A percentile compares a stretch with the other conserved stretches of the same genome.
Evolutionary conservation across 108 stramenopile genomes (phyloP).

Genomic region (Cyclotella sp.): DNA sequence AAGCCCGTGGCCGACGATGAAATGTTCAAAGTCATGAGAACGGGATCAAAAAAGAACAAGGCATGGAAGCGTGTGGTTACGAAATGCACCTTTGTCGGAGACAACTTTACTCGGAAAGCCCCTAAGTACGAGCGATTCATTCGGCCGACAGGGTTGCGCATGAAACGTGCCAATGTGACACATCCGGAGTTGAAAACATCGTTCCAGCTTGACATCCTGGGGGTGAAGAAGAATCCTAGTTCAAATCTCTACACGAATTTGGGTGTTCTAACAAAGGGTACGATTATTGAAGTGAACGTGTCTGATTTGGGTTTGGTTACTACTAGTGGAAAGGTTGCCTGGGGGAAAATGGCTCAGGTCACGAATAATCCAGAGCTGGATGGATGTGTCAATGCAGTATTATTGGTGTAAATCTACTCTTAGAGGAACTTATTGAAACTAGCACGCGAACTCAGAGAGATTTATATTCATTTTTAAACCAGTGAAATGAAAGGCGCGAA

Average conservation of each 20-base stretch:
- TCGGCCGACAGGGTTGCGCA: slow-evolving; percentile 95
- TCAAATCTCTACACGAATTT: slow-evolving; percentile 92
- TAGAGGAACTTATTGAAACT: too few species aligned
- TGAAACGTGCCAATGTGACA: slow-evolving; percentile 99
- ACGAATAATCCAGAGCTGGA: slow-evolving; percentile 98
- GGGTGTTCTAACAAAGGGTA: slow-evolving; percentile 99
- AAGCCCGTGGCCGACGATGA: slow-evolving; percentile 99
- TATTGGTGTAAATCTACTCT: slow-evolving; percentile 71
- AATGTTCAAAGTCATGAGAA: slow-evolving; percentile 96
- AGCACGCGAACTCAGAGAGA: too few species aligned
- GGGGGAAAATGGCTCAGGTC: slow-evolving; percentile 99
- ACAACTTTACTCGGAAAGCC: slow-evolving; percentile 97
- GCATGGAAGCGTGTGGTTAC: slow-evolving; percentile 99
- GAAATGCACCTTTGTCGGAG: slow-evolving; percentile 98
- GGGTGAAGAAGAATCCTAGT: slow-evolving; percentile 99
- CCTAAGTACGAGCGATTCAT: slow-evolving; percentile 99
- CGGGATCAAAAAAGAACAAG: slow-evolving; percentile 93
- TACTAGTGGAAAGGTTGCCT: slow-evolving; percentile 97
- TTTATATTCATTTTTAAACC: too few species aligned
- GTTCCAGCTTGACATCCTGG: slow-evolving; percentile 97
- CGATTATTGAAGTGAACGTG: slow-evolving; percentile 99
- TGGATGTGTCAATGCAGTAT: slow-evolving; percentile 92
- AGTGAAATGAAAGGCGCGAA: not conserved
- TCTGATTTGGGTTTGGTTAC: slow-evolving; percentile 98
- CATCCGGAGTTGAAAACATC: slow-evolving; percentile 99